A percentile compares a stretch with the other conserved stretches of the same genome.
Evolutionary conservation across 805 yeast species (phyloP).

Genomic region (Lipomyces orientalis): DNA sequence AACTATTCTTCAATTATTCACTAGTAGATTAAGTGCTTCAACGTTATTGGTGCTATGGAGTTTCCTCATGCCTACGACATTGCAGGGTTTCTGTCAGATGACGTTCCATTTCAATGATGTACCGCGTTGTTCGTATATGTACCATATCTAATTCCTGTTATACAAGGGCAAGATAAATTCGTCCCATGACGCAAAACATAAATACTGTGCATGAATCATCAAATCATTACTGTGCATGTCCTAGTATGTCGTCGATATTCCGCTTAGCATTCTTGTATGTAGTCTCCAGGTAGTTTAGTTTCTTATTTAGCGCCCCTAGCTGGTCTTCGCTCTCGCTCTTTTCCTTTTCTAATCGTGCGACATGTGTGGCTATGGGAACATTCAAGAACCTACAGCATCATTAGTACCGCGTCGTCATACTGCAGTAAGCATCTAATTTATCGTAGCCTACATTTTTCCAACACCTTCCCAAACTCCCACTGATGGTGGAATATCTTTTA

Average conservation of each 20-base stretch:
- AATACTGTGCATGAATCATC: not conserved
- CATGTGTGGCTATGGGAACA: slow-evolving; percentile 32
- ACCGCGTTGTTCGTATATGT: not conserved
- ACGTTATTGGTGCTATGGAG: too few species aligned
- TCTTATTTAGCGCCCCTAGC: slow-evolving; percentile 30
- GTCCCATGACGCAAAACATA: not conserved
- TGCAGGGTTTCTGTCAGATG: too few species aligned
- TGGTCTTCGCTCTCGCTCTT: slow-evolving; percentile 32
- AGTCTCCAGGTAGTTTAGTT: slow-evolving; percentile 31
- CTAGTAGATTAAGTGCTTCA: not conserved
- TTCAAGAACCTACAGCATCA: slow-evolving; percentile 27
- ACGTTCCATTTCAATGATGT: too few species aligned
- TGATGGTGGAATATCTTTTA: slow-evolving; percentile 26
- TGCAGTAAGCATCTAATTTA: not conserved
- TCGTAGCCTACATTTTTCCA: slow-evolving; percentile 30
- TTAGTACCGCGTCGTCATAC: not conserved
- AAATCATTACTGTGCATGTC: slow-evolving; percentile 9
- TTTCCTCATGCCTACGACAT: too few species aligned
- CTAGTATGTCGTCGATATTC: slow-evolving; percentile 34
- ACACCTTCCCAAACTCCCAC: slow-evolving; percentile 39
- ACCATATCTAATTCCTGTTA: not conserved
- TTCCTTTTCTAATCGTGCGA: slow-evolving; percentile 26
- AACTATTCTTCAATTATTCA: too few species aligned
- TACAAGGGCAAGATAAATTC: not conserved
- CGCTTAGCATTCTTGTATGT: slow-evolving; percentile 34